phyloP scores from a whole-genome alignment of 2,329 filamentous ascomycete species.

The Nigrograna mackinnonii region DNA sequence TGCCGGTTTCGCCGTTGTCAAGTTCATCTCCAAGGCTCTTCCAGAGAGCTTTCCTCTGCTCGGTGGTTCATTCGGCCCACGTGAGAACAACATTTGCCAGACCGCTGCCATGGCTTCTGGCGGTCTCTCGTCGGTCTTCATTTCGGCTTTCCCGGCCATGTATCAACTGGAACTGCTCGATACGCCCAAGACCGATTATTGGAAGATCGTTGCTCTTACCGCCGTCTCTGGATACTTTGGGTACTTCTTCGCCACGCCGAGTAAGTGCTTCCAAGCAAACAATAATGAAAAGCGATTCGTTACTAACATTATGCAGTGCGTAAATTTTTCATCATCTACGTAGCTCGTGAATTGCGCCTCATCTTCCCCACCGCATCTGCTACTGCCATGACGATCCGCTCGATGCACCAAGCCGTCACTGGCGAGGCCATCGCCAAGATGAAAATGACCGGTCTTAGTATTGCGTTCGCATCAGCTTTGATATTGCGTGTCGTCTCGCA shows the following conservation, averaged over 20 bases:
- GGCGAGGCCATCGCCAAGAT: slow-evolving; percentile 57
- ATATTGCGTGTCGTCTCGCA: slow-evolving; percentile 60
- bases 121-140: slow-evolving; percentile 61
- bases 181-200: slow-evolving; percentile 59
- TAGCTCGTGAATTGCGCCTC: slow-evolving; percentile 62
- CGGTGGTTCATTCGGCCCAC: slow-evolving; percentile 60
- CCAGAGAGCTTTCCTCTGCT: slow-evolving; percentile 55
- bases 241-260: slow-evolving; percentile 64
- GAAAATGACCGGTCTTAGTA: slow-evolving; percentile 60
- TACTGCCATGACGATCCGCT: slow-evolving; percentile 64
- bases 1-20: slow-evolving; percentile 63
- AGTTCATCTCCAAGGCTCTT: slow-evolving; percentile 55
- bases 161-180: slow-evolving; percentile 59
- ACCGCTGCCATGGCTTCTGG: slow-evolving; percentile 63
- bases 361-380: slow-evolving; percentile 65
- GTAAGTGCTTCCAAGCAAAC: slow-evolving; percentile 15
- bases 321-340: slow-evolving; percentile 71
- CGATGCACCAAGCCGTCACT: slow-evolving; percentile 61
- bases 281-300: slow-evolving; percentile 7
- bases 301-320: slow-evolving; percentile 46
- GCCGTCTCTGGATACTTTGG: slow-evolving; percentile 67
- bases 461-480: slow-evolving; percentile 56
- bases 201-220: slow-evolving; percentile 62
- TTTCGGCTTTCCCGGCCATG: slow-evolving; percentile 63
- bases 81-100: slow-evolving; percentile 66